phyloP scores from a whole-genome alignment of 768 basidiomycete species.

The Dentipellis fragilis region DNA sequence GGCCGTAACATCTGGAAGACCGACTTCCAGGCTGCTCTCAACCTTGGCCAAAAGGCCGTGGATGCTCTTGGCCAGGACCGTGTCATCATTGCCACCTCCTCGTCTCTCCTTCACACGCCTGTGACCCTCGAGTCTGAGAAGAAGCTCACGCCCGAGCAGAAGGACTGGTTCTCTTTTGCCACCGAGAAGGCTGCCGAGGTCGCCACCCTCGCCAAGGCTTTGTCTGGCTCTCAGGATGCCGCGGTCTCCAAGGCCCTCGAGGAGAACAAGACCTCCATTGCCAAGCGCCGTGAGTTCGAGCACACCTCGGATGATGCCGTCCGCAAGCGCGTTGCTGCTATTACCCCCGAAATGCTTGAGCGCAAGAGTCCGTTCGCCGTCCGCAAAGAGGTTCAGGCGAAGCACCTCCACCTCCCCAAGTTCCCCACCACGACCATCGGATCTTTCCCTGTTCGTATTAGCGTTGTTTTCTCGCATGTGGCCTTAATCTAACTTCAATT shows the following conservation, averaged over 20 bases:
- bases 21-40: slow-evolving; percentile 78
- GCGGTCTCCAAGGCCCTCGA: slow-evolving; percentile 66
- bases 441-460: slow-evolving; percentile 78
- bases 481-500: slow-evolving; percentile 9
- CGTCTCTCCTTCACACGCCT: slow-evolving; percentile 96
- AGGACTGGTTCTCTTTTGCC: slow-evolving; percentile 98
- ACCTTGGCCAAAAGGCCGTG: slow-evolving; percentile 76
- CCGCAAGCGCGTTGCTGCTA: slow-evolving; percentile 88
- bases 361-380: slow-evolving; percentile 83
- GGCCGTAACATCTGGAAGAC: slow-evolving; percentile 99
- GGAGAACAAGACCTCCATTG: slow-evolving; percentile 83
- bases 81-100: slow-evolving; percentile 91
- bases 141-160: slow-evolving; percentile 79
- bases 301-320: slow-evolving; percentile 86
- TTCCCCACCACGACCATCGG: slow-evolving; percentile 99
- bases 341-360: slow-evolving; percentile 77
- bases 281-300: slow-evolving; percentile 93
- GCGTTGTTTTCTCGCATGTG: slow-evolving; percentile 1
- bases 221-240: slow-evolving; percentile 78
- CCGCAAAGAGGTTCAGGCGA: slow-evolving; percentile 83
- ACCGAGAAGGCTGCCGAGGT: slow-evolving; percentile 93
- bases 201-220: slow-evolving; percentile 70
- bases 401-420: slow-evolving; percentile 83
- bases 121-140: slow-evolving; percentile 91
- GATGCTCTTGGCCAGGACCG: slow-evolving; percentile 76